Conservation (phyloP, 2,329 filamentous ascomycete species). For the Pseudonectria foliicola region DNA sequence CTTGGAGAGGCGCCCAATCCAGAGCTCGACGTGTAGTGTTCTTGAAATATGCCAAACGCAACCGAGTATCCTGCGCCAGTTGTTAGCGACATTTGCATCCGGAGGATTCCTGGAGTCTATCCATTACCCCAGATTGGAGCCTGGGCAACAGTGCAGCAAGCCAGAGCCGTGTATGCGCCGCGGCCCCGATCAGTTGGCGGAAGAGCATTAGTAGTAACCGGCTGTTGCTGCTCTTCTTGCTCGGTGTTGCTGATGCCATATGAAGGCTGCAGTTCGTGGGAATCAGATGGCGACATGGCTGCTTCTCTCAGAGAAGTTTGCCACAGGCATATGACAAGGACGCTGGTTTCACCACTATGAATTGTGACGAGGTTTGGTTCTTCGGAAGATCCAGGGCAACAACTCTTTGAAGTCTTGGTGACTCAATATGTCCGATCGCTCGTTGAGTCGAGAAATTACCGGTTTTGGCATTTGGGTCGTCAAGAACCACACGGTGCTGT, state of each 20-base stretch:
- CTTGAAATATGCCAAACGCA: constrained; percentile 60
- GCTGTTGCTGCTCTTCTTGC: not conserved
- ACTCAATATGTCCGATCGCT: too few species aligned
- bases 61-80: constrained; percentile 21
- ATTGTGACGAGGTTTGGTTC: too few species aligned
- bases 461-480: too few species aligned
- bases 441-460: too few species aligned
- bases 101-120: not conserved
- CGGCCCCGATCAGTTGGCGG: constrained; percentile 24
- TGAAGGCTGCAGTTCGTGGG: constrained; percentile 10
- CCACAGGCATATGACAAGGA: too few species aligned
- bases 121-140: constrained; percentile 26
- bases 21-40: constrained; percentile 56
- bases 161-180: constrained; percentile 22
- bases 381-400: too few species aligned
- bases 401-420: too few species aligned
- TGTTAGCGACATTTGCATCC: not conserved
- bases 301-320: too few species aligned
- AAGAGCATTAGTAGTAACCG: constrained; percentile 9
- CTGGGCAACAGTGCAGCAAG: constrained; percentile 25
- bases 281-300: too few species aligned
- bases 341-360: too few species aligned
- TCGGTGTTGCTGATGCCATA: constrained; percentile 1
- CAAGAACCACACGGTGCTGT: too few species aligned
- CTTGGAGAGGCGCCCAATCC: constrained; percentile 37